Percentiles rank a stretch among this genome's conserved stretches.
These are phyloP conservation scores for Rhizophagus clarus DNA, from an alignment of 192 early-diverging fungal genomes.

Conservation along the genomic window DNA sequence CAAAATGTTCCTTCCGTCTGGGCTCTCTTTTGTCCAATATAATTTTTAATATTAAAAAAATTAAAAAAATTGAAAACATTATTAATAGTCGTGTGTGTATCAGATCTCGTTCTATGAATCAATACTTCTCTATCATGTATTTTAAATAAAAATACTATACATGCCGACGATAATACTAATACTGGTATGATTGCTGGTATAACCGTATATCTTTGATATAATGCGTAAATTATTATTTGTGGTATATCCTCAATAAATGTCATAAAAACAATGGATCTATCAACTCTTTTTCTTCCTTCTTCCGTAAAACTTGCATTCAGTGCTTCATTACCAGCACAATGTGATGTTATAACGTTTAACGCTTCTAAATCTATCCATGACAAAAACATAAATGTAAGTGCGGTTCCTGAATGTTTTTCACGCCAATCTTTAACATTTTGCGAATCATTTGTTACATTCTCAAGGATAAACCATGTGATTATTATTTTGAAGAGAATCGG, in stretches of 20 bases:
- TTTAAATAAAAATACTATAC: neutral
- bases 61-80: too few relatives aligned
- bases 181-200: neutral
- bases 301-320: neutral
- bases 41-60: too few relatives aligned
- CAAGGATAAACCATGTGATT: neutral
- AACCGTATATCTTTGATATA: neutral
- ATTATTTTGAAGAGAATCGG: neutral
- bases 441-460: too few relatives aligned
- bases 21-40: too few relatives aligned
- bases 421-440: too few relatives aligned
- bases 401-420: neutral
- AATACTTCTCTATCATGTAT: neutral
- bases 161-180: neutral
- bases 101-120: too few relatives aligned
- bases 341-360: neutral
- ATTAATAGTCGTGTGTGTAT: too few relatives aligned
- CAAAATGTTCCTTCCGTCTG: too few relatives aligned
- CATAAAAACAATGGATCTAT: neutral
- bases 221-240: neutral
- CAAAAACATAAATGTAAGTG: neutral
- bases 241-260: neutral
- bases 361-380: neutral
- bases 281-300: neutral
- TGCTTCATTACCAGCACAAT: neutral